These are phyloP conservation scores for Linum tenue DNA, from an alignment of 345 rosid species.

Conservation along the genomic window DNA sequence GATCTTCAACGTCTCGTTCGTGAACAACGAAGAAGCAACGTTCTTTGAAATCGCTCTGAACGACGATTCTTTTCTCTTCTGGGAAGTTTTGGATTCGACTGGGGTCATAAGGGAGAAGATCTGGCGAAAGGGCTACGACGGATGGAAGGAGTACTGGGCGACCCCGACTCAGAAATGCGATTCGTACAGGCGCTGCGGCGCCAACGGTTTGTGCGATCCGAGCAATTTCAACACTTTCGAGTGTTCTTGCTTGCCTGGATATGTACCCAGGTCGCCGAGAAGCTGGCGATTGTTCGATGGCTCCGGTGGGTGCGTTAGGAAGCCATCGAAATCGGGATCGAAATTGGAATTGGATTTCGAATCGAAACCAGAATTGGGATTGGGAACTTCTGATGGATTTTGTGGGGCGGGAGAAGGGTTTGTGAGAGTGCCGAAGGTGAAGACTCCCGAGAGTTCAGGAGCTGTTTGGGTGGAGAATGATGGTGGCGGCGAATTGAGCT, in stretches of 20 bases:
- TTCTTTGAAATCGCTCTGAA: background rate
- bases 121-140: background rate
- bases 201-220: background rate
- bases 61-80: background rate
- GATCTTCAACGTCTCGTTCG: background rate
- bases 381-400: background rate
- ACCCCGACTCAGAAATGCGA: background rate
- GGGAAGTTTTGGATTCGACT: background rate
- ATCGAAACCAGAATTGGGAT: too few species aligned
- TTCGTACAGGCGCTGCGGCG: background rate
- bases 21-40: background rate
- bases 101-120: background rate
- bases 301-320: background rate
- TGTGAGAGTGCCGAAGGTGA: too few species aligned
- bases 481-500: too few species aligned
- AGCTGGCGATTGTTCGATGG: background rate
- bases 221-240: background rate
- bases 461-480: too few species aligned
- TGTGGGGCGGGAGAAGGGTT: background rate
- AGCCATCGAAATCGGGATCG: background rate
- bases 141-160: background rate
- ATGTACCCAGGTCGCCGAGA: background rate
- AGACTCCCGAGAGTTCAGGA: too few species aligned
- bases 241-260: background rate
- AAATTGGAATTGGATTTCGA: too few species aligned